Evolutionary conservation across 2,329 filamentous ascomycete species (phyloP).

Genomic region (Penicillium sp.): DNA sequence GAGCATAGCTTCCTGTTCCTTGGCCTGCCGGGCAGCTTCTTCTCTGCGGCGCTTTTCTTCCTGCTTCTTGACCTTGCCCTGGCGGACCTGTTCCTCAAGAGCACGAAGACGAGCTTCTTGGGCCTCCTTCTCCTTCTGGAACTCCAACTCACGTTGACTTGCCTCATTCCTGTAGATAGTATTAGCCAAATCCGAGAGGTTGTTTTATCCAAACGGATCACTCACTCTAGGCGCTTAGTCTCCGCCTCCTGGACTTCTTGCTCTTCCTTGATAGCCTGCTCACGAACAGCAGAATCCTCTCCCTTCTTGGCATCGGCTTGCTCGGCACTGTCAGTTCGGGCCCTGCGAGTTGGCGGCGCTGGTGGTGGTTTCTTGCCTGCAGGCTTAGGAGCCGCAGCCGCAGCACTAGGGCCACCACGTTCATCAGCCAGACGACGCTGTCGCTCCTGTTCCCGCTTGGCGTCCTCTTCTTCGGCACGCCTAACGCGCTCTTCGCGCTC

Average conservation of each 20-base stretch:
- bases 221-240: slow-evolving; percentile 77
- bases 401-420: slow-evolving; percentile 56
- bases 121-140: slow-evolving; percentile 73
- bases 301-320: slow-evolving; percentile 57
- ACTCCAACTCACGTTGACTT: slow-evolving; percentile 71
- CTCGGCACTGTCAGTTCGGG: slow-evolving; percentile 52
- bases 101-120: slow-evolving; percentile 79
- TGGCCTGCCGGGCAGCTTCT: slow-evolving; percentile 77
- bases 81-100: slow-evolving; percentile 87
- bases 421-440: slow-evolving; percentile 80
- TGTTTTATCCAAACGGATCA: slow-evolving; percentile 28
- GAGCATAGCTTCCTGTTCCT: slow-evolving; percentile 80
- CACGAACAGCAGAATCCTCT: slow-evolving; percentile 53
- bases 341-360: slow-evolving; percentile 68
- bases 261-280: slow-evolving; percentile 57
- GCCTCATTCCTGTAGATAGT: slow-evolving; percentile 63
- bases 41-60: slow-evolving; percentile 93
- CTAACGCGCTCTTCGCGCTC: slow-evolving; percentile 83
- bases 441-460: slow-evolving; percentile 79
- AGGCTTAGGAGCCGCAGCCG: slow-evolving; percentile 52
- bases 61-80: slow-evolving; percentile 91
- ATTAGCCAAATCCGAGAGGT: slow-evolving; percentile 8
- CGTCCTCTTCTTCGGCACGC: slow-evolving; percentile 92
- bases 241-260: slow-evolving; percentile 72
- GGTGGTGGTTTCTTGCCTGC: slow-evolving; percentile 69